Evolutionary conservation across 306 rosid genomes (phyloP).

Genomic region (Citrullus colocynthis): DNA sequence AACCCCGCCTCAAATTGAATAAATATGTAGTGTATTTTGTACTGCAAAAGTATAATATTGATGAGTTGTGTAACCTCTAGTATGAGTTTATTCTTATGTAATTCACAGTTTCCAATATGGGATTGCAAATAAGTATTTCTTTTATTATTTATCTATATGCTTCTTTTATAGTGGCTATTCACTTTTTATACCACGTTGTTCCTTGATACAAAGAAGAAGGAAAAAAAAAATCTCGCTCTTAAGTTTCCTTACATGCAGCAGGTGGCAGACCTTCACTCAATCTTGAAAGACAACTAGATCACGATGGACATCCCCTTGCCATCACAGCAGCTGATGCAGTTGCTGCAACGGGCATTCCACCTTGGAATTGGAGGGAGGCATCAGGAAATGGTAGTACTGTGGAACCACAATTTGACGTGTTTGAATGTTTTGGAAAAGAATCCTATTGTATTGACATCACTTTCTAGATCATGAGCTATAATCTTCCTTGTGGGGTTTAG

Average conservation of each 20-base stretch:
- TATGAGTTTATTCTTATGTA: not conserved
- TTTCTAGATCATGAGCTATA: conserved; percentile 2
- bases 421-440: not conserved
- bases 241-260: conserved; percentile 33
- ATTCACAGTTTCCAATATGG: not conserved
- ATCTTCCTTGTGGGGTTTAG: not conserved
- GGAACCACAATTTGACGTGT: not conserved
- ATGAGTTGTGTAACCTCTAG: not conserved
- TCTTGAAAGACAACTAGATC: conserved; percentile 88
- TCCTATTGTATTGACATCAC: not conserved
- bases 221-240: not conserved
- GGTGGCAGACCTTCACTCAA: conserved; percentile 83
- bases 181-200: not conserved
- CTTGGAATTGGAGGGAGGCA: conserved; percentile 99
- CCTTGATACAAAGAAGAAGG: not conserved
- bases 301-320: conserved; percentile 92
- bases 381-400: conserved; percentile 61
- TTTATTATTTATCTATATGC: not conserved
- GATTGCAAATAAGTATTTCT: not conserved
- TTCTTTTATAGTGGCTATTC: not conserved
- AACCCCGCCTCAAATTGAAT: not conserved
- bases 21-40: not conserved
- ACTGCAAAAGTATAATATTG: not conserved
- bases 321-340: conserved; percentile 83
- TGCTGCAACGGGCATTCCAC: conserved; percentile 72